phyloP scores from a whole-genome alignment of 129 eudicot genomes.

The Tagetes erecta region DNA sequence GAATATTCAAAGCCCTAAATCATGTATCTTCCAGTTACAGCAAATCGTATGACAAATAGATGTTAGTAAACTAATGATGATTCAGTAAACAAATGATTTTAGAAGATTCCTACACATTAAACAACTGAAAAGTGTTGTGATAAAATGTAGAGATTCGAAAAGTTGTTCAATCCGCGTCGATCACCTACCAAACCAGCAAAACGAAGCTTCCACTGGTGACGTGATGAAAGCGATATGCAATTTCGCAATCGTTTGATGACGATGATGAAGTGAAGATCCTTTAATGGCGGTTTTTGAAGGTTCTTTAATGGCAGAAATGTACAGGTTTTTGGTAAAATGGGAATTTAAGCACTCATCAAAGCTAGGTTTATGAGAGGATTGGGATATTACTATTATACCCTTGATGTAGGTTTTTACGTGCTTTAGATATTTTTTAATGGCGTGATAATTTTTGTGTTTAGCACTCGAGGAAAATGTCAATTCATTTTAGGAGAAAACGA shows the following conservation, averaged over 20 bases:
- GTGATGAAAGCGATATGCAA: neutral
- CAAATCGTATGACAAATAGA: slow-evolving; percentile 25
- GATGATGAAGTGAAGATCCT: slow-evolving; percentile 1
- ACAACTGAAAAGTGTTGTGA: neutral
- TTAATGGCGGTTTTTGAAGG: slow-evolving; percentile 35
- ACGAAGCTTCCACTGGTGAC: slow-evolving; percentile 25
- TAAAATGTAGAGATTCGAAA: slow-evolving; percentile 3
- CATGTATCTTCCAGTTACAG: slow-evolving; percentile 5
- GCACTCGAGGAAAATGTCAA: too few relatives aligned
- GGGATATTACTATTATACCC: slow-evolving; percentile 16
- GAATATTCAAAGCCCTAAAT: slow-evolving; percentile 19
- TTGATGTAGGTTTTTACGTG: neutral
- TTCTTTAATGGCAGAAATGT: slow-evolving; percentile 5
- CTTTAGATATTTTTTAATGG: neutral
- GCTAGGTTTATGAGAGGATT: slow-evolving; percentile 26
- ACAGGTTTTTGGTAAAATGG: slow-evolving; percentile 18
- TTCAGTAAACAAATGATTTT: slow-evolving; percentile 17
- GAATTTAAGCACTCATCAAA: slow-evolving; percentile 31
- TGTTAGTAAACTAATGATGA: neutral
- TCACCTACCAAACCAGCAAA: slow-evolving; percentile 30
- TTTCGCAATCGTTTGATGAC: slow-evolving; percentile 10
- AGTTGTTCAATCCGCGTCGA: slow-evolving; percentile 14
- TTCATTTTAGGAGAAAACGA: too few relatives aligned
- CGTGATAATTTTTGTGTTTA: too few relatives aligned
- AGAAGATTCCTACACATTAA: neutral